Evolutionary conservation across 495 filamentous ascomycete genomes (phyloP), one percentile per base, ranked within the genome.

Genomic region (Jackrogersella multiformis): DNA sequence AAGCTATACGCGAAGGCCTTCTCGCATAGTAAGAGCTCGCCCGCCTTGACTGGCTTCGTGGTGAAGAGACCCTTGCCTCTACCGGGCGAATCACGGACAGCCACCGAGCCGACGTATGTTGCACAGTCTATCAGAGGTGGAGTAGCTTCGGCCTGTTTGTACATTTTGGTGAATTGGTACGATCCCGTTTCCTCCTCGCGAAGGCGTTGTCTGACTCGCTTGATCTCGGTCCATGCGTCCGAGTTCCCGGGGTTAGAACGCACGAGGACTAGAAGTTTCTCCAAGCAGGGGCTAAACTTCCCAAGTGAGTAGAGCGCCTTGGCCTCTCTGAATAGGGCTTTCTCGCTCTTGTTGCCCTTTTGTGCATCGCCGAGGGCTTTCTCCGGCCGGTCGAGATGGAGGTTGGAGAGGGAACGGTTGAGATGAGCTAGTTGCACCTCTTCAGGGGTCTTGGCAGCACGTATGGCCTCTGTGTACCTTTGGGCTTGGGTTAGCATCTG

Each of bases 1-100:
- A 69, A 73, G 23, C 71, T 72, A 41, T 75, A 74, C n/a, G 66
- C 70, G 54, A 88, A 85, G 0, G 85, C 83, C 58, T 87, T 88
- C 62, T 88, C 84, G 48, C 81, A 85, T 13, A 87, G 57, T 0
- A 88, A 66, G 10, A 88, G 74, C 5, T 86, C 84, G 0, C 85
- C 86, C 0, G 78, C 78, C 46, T 79, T 73, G 46, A 88, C 78
- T 8, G 67, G 77, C 20, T 74, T 65, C 10, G 81, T 83, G 0
- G 82, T 77, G 54, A 86, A 87, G 2, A 86, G 61, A 1, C 83
- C 83, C 15, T 77, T 73, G 7, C 84, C 82, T 51, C 59, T 58
- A n/a, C 54, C 39, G 3, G 62, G 55, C 6, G 70, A 67, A 21
- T 55, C 35, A 12, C 54, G 64, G 30, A 79, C 46, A 0, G 21